Evolutionary conservation across 148 eudicot species (phyloP).

Genomic region (Fagopyrum homotropicum): DNA sequence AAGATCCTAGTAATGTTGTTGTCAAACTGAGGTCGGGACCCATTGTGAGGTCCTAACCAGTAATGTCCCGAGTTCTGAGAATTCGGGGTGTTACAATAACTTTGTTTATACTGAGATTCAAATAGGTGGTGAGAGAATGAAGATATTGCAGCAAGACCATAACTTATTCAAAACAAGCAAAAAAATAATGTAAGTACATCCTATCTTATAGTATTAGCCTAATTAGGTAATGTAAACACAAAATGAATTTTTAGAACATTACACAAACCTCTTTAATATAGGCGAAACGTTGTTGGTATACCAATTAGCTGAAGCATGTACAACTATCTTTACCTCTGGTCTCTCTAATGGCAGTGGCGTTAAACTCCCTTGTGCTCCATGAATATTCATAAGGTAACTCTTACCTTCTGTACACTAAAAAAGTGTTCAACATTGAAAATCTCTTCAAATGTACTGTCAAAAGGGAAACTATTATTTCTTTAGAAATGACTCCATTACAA

Average conservation of each 20-base stretch:
- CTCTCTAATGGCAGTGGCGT: conserved; percentile 75
- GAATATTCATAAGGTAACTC: conserved; percentile 80
- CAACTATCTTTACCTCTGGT: conserved; percentile 88
- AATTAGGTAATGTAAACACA: too few species aligned
- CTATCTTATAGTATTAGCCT: too few species aligned
- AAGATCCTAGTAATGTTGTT: too few species aligned
- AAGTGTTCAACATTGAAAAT: conserved; percentile 97
- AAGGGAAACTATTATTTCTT: conserved; percentile 2
- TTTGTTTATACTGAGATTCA: too few species aligned
- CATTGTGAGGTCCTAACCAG: too few species aligned
- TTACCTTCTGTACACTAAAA: conserved; percentile 64
- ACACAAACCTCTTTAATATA: conserved; percentile 60
- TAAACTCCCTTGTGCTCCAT: conserved; percentile 97
- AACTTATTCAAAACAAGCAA: conserved; percentile 35
- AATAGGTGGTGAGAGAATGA: conserved; percentile 95
- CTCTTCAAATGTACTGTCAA: conserved; percentile 72
- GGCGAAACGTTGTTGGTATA: conserved; percentile 77
- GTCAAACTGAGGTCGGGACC: too few species aligned
- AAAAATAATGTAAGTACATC: too few species aligned
- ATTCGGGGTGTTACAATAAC: too few species aligned
- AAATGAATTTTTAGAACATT: too few species aligned
- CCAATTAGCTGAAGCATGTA: conserved; percentile 97
- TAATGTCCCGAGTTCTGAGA: too few species aligned
- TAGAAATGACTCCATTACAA: conserved; percentile 13
- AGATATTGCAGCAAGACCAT: conserved; percentile 91